phyloP scores from a whole-genome alignment of 352 stramenopile species.

The Phytophthora brassicae region DNA sequence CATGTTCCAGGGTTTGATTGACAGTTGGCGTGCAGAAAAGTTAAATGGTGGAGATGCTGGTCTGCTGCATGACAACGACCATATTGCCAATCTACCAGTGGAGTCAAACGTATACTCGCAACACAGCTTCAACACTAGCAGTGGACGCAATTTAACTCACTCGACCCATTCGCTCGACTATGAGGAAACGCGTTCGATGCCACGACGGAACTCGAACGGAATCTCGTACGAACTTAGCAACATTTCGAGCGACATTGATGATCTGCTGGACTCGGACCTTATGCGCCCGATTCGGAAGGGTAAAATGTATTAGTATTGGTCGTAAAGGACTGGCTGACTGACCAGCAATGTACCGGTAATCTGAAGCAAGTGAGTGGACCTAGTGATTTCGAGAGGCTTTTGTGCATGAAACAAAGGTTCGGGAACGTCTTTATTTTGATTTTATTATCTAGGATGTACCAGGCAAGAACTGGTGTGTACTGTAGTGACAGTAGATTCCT shows the following conservation, averaged over 20 bases:
- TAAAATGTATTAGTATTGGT: constrained; percentile 57
- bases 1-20: constrained; percentile 69
- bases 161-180: constrained; percentile 45
- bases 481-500: constrained; percentile 26
- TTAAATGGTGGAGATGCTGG: constrained; percentile 9
- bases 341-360: no score
- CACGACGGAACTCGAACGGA: constrained; percentile 37
- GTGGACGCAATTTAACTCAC: constrained; percentile 42
- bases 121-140: constrained; percentile 34
- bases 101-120: constrained; percentile 41
- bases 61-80: constrained; percentile 25
- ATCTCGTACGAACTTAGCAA: constrained; percentile 41
- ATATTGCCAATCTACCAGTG: constrained; percentile 41
- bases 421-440: constrained; percentile 26
- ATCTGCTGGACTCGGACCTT: constrained; percentile 50
- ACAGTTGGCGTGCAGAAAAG: constrained; percentile 45
- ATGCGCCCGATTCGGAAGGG: constrained; percentile 69
- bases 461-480: not conserved
- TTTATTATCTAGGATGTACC: constrained; percentile 22
- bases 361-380: constrained; percentile 5
- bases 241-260: constrained; percentile 53
- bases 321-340: no score
- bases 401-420: constrained; percentile 11
- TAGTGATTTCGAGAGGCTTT: constrained; percentile 14
- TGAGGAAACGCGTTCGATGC: constrained; percentile 27